phyloP scores from a whole-genome alignment of 164 flowering plant species.

The Piper longum region DNA sequence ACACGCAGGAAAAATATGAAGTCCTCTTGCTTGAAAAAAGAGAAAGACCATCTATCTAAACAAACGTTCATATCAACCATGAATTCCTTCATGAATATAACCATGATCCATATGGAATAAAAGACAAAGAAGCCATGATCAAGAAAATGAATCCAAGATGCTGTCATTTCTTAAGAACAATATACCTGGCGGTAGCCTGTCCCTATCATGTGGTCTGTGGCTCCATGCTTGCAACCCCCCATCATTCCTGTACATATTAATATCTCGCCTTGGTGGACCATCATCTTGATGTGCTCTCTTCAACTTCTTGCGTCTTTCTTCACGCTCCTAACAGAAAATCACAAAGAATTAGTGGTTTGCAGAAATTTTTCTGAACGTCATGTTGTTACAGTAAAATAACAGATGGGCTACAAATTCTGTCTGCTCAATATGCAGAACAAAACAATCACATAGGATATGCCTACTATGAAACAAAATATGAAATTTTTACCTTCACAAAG shows the following conservation, averaged over 20 bases:
- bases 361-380: neutral
- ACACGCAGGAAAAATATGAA: too few relatives aligned
- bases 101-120: too few relatives aligned
- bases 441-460: too few relatives aligned
- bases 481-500: too few relatives aligned
- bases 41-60: too few relatives aligned
- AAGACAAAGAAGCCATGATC: neutral
- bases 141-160: neutral
- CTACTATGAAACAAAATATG: neutral
- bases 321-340: conserved; percentile 55
- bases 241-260: conserved; percentile 27
- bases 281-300: conserved; percentile 69
- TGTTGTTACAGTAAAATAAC: too few relatives aligned
- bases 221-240: conserved; percentile 21
- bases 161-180: neutral
- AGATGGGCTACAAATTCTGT: neutral
- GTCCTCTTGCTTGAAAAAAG: too few relatives aligned
- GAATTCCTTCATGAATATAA: neutral
- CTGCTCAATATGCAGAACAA: neutral
- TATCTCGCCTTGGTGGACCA: conserved; percentile 17
- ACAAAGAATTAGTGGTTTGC: conserved; percentile 3
- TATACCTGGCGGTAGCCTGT: conserved; percentile 68
- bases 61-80: too few relatives aligned
- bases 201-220: conserved; percentile 29
- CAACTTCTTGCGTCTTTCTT: conserved; percentile 58